Evolutionary conservation across 345 rosid genomes (phyloP).

Genomic region (Euclidium syriacum): DNA sequence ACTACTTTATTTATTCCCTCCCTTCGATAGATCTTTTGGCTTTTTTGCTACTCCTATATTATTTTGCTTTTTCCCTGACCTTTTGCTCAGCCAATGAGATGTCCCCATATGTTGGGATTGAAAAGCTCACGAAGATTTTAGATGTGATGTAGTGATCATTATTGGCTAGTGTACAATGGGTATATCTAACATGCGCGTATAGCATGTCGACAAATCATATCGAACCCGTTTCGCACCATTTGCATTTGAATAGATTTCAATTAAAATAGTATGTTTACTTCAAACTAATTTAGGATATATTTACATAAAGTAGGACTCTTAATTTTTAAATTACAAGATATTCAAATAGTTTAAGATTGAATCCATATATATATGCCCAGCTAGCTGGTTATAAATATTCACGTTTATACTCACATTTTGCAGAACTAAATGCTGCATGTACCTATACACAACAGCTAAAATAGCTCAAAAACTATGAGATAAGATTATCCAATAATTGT

Average conservation of each 20-base stretch:
- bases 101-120: slow-evolving; percentile 24
- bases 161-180: slow-evolving; percentile 17
- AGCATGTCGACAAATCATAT: background rate
- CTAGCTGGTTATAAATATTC: background rate
- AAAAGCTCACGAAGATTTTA: slow-evolving; percentile 26
- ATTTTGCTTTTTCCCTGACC: background rate
- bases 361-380: background rate
- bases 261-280: no score
- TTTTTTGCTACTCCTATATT: slow-evolving; percentile 10
- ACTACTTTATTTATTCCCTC: slow-evolving; percentile 29
- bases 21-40: slow-evolving; percentile 22
- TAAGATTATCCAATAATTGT: background rate
- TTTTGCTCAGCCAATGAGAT: slow-evolving; percentile 18
- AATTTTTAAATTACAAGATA: no score
- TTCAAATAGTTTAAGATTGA: no score
- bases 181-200: slow-evolving; percentile 24
- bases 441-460: background rate
- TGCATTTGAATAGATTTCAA: no score
- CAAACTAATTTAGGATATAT: no score
- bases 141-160: slow-evolving; percentile 32
- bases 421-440: background rate
- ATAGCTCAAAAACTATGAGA: background rate
- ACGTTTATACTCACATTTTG: background rate
- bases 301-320: no score
- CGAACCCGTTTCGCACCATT: no score